These are phyloP conservation scores for Lupinus albus DNA, from an alignment of 306 rosid species.

Conservation along the genomic window DNA sequence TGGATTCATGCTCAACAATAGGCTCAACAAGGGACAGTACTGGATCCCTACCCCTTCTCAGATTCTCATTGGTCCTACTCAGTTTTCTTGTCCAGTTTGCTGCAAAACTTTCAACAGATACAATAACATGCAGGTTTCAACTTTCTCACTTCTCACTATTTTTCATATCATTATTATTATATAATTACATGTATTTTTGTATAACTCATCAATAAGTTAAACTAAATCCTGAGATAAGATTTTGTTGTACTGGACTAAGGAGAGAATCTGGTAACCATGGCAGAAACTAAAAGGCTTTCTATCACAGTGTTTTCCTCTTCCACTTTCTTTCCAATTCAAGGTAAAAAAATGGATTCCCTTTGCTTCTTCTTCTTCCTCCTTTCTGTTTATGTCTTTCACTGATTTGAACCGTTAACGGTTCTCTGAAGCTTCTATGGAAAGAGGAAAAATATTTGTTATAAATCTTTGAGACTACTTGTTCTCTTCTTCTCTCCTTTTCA, in stretches of 20 bases:
- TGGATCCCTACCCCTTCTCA: constrained; percentile 99
- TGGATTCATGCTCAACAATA: constrained; percentile 51
- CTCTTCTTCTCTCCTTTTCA: background rate
- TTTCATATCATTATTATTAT: no score
- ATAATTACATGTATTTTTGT: no score
- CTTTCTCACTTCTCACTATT: no score
- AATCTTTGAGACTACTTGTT: constrained; percentile 30
- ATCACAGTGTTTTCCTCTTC: background rate
- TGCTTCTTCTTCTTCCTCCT: constrained; percentile 42
- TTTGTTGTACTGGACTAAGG: no score
- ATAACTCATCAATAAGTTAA: no score
- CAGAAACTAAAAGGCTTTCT: background rate
- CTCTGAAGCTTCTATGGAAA: constrained; percentile 54
- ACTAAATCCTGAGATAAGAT: no score
- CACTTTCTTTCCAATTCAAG: constrained; percentile 17
- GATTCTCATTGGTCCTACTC: constrained; percentile 98
- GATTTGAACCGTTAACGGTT: constrained; percentile 57
- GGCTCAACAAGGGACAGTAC: constrained; percentile 86
- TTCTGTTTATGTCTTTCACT: constrained; percentile 46
- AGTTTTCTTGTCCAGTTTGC: constrained; percentile 98
- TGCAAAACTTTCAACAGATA: constrained; percentile 96
- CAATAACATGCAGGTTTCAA: constrained; percentile 94
- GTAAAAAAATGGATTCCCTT: constrained; percentile 31
- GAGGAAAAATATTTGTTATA: constrained; percentile 41
- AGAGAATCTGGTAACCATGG: background rate